Conservation (phyloP, 306 rosid species). For the Medicago truncatula region MtrunA17r5.0-ANR NC_053045.1:51856001-51856500, state of each 20-base stretch:
- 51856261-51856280: neutral
- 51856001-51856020: neutral
- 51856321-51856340: neutral
- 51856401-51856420: slow-evolving; percentile 3
- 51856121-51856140: neutral
- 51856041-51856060: slow-evolving; percentile 5
- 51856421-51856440: neutral
- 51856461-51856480: slow-evolving; percentile 45
- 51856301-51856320: neutral
- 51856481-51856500: slow-evolving; percentile 97
- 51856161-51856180: too few relatives aligned
- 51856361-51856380: slow-evolving; percentile 9
- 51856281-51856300: slow-evolving; percentile 7
- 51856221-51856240: slow-evolving; percentile 5
- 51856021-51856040: neutral
- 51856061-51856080: neutral
- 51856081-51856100: slow-evolving; percentile 1
- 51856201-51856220: neutral
- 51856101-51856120: neutral
- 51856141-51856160: neutral
- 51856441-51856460: slow-evolving; percentile 30
- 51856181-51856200: neutral
- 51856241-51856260: neutral
- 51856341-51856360: neutral
- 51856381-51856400: slow-evolving; percentile 19